Evolutionary conservation across 2,329 filamentous ascomycete species (phyloP).

Genomic region (Microsporum canis): DNA sequence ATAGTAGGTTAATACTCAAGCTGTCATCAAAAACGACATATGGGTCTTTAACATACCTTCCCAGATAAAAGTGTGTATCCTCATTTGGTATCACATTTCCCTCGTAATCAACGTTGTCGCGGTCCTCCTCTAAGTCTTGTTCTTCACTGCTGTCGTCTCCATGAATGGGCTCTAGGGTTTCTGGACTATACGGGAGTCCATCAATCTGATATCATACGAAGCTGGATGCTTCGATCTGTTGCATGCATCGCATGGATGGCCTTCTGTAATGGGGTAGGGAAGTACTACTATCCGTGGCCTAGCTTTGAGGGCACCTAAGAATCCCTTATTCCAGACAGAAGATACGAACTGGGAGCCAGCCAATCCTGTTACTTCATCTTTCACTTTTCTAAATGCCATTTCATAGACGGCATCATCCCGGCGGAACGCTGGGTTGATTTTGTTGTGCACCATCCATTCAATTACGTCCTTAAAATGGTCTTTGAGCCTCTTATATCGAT

Average conservation of each 20-base stretch:
- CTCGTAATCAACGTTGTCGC: slow-evolving; percentile 35
- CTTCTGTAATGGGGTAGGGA: slow-evolving; percentile 33
- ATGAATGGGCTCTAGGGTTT: slow-evolving; percentile 53
- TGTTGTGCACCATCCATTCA: slow-evolving; percentile 72
- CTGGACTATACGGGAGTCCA: slow-evolving; percentile 54
- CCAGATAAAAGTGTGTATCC: slow-evolving; percentile 42
- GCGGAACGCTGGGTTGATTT: slow-evolving; percentile 60
- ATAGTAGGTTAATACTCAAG: background rate
- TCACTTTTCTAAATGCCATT: slow-evolving; percentile 58
- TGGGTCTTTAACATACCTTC: slow-evolving; percentile 30
- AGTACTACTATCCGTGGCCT: slow-evolving; percentile 50
- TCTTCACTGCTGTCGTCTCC: slow-evolving; percentile 34
- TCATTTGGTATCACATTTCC: slow-evolving; percentile 37
- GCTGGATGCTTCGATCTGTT: slow-evolving; percentile 58
- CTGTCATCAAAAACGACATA: background rate
- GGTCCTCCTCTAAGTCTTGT: slow-evolving; percentile 26
- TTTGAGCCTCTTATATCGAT: slow-evolving; percentile 55
- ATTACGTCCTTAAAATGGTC: slow-evolving; percentile 63
- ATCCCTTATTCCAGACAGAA: slow-evolving; percentile 56
- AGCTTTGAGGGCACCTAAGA: slow-evolving; percentile 53
- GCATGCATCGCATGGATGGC: slow-evolving; percentile 56
- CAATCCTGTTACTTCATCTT: slow-evolving; percentile 57
- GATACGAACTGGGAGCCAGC: slow-evolving; percentile 62
- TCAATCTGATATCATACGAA: slow-evolving; percentile 48
- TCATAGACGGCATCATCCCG: slow-evolving; percentile 53